phyloP scores from a whole-genome alignment of 441 rosid genomes.

The Bruguiera hainesii region DNA sequence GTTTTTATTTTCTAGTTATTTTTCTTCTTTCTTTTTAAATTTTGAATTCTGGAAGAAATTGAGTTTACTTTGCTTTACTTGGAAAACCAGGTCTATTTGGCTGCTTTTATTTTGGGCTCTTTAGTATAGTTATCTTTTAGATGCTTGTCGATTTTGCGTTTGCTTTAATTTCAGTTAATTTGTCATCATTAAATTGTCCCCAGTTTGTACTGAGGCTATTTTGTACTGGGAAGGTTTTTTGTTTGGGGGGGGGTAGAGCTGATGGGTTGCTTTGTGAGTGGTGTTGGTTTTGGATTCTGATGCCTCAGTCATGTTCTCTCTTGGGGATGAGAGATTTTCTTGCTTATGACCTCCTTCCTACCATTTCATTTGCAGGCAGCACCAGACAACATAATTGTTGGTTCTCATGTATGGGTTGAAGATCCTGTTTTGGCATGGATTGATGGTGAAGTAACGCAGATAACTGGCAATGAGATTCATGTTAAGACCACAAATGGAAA shows the following conservation, averaged over 20 bases:
- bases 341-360: neutral
- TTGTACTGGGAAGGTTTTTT: too few relatives aligned
- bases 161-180: neutral
- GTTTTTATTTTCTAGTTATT: neutral
- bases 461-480: slow-evolving; percentile 67
- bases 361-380: slow-evolving; percentile 47
- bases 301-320: neutral
- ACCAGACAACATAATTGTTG: slow-evolving; percentile 79
- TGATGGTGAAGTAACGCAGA: slow-evolving; percentile 77
- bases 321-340: neutral
- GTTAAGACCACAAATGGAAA: slow-evolving; percentile 51
- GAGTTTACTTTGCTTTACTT: neutral
- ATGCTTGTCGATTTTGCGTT: neutral
- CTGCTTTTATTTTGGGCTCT: neutral
- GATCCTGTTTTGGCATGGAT: slow-evolving; percentile 75
- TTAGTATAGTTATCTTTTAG: neutral
- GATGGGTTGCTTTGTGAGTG: too few relatives aligned
- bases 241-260: too few relatives aligned
- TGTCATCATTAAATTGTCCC: neutral
- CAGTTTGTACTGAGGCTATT: too few relatives aligned
- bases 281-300: neutral
- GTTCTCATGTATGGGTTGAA: slow-evolving; percentile 95
- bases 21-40: slow-evolving; percentile 2
- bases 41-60: slow-evolving; percentile 10
- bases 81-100: slow-evolving; percentile 1